Evolutionary conservation across 805 yeast genomes (phyloP).

Genomic region (Cyberlindnera mississippiensis): DNA sequence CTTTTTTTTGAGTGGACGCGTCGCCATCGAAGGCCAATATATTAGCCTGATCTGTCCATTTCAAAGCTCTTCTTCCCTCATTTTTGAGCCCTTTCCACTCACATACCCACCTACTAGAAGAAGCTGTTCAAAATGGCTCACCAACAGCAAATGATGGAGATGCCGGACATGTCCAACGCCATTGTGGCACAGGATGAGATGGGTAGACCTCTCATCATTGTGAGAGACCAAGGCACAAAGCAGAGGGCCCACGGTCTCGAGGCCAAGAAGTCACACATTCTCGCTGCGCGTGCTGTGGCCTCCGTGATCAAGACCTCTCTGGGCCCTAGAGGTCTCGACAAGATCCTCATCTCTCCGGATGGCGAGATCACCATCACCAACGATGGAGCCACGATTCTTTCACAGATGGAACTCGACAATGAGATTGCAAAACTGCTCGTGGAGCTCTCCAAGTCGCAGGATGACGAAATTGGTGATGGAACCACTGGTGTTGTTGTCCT

Average conservation of each 20-base stretch:
- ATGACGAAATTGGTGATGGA: constrained; percentile 98
- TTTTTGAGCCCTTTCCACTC: too few relatives aligned
- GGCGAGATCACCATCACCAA: constrained; percentile 98
- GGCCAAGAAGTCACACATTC: constrained; percentile 79
- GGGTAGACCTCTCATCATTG: constrained; percentile 98
- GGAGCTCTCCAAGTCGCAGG: constrained; percentile 91
- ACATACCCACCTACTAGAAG: not conserved
- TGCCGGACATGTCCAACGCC: constrained; percentile 96
- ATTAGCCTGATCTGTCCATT: not conserved
- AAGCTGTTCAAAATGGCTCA: constrained; percentile 26
- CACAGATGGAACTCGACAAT: constrained; percentile 94
- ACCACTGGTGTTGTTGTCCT: constrained; percentile 98
- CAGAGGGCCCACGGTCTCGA: constrained; percentile 72
- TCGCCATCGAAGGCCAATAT: constrained; percentile 3
- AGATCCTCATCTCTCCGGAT: constrained; percentile 90
- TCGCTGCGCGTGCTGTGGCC: constrained; percentile 94
- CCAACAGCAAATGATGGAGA: constrained; percentile 36
- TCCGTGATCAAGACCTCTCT: constrained; percentile 86
- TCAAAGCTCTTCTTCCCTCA: too few relatives aligned
- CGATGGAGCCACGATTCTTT: constrained; percentile 95
- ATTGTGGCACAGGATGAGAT: constrained; percentile 98
- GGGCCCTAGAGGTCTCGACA: constrained; percentile 98
- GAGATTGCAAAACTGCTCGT: constrained; percentile 95
- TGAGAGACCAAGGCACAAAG: constrained; percentile 72
- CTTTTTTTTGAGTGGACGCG: constrained; percentile 7